Evolutionary conservation across 192 early-diverging fungal species (phyloP).

Genomic region (Cetraspora pellucida): DNA sequence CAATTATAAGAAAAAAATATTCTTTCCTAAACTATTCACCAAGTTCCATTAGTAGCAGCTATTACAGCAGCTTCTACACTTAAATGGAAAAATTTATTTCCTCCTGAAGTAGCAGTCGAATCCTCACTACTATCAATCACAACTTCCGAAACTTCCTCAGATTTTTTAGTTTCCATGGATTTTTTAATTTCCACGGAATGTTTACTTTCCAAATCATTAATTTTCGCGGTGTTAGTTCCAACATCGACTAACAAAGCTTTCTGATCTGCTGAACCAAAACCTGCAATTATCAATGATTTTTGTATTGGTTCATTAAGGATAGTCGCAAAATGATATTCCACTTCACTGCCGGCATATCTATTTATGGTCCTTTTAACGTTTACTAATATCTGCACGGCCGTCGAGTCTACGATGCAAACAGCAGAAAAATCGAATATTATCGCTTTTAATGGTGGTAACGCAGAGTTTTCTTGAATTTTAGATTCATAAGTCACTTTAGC

Average conservation of each 20-base stretch:
- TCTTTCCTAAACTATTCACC: no score
- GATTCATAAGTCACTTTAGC: constrained; percentile 38
- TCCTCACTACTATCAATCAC: neutral
- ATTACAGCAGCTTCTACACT: neutral
- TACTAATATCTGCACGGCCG: constrained; percentile 74
- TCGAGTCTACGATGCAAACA: constrained; percentile 79
- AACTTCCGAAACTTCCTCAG: neutral
- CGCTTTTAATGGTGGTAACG: constrained; percentile 60
- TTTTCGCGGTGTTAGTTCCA: no score
- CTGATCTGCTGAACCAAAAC: neutral
- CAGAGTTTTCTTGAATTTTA: constrained; percentile 38
- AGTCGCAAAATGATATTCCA: constrained; percentile 49
- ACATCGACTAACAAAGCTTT: no score
- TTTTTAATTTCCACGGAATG: no score
- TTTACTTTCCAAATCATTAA: no score
- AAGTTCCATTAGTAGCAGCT: neutral
- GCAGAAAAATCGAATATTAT: constrained; percentile 82
- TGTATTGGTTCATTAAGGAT: constrained; percentile 16
- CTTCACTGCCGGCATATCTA: constrained; percentile 42
- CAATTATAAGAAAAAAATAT: no score
- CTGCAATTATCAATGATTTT: neutral
- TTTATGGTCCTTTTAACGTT: constrained; percentile 51
- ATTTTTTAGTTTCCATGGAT: neutral
- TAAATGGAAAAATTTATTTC: constrained; percentile 30
- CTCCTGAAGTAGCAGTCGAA: neutral